phyloP scores from a whole-genome alignment of 2,329 filamentous ascomycete species.

The Hymenoscyphus salicellus region DNA sequence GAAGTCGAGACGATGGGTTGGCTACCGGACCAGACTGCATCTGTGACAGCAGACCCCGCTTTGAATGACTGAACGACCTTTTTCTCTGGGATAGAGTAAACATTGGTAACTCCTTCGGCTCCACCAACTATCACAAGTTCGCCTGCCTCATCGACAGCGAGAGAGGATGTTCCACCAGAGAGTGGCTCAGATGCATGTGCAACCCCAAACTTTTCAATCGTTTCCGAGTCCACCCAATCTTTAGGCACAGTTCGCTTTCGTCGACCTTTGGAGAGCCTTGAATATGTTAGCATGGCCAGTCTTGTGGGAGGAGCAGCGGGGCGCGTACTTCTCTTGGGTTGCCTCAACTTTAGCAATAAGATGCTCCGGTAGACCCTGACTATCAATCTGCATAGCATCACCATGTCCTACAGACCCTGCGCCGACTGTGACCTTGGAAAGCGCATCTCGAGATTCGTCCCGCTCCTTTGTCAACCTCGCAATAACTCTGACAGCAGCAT shows the following conservation, averaged over 20 bases:
- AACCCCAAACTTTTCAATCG: constrained; percentile 59
- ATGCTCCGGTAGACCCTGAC: constrained; percentile 68
- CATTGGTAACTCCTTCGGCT: constrained; percentile 60
- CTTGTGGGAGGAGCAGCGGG: neutral
- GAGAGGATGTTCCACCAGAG: constrained; percentile 55
- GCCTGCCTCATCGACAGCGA: constrained; percentile 57
- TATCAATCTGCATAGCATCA: constrained; percentile 92
- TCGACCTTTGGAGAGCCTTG: constrained; percentile 78
- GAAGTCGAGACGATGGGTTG: constrained; percentile 34
- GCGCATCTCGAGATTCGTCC: constrained; percentile 84
- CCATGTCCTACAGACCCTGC: constrained; percentile 54
- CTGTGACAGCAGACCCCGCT: constrained; percentile 52
- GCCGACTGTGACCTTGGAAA: constrained; percentile 79
- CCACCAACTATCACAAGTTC: constrained; percentile 63
- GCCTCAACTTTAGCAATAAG: constrained; percentile 72
- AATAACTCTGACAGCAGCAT: constrained; percentile 94
- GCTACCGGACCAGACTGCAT: constrained; percentile 48
- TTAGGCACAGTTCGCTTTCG: constrained; percentile 85
- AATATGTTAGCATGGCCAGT: constrained; percentile 19
- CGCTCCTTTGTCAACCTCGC: constrained; percentile 85
- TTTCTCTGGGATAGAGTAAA: constrained; percentile 76
- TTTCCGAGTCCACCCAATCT: constrained; percentile 77
- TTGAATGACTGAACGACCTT: constrained; percentile 53
- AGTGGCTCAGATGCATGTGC: constrained; percentile 53
- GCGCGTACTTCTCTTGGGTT: constrained; percentile 72